Percentiles rank a stretch among this genome's conserved stretches.
Conservation (phyloP, 1,284 basidiomycete species). For the Trametes polyzona region DNA sequence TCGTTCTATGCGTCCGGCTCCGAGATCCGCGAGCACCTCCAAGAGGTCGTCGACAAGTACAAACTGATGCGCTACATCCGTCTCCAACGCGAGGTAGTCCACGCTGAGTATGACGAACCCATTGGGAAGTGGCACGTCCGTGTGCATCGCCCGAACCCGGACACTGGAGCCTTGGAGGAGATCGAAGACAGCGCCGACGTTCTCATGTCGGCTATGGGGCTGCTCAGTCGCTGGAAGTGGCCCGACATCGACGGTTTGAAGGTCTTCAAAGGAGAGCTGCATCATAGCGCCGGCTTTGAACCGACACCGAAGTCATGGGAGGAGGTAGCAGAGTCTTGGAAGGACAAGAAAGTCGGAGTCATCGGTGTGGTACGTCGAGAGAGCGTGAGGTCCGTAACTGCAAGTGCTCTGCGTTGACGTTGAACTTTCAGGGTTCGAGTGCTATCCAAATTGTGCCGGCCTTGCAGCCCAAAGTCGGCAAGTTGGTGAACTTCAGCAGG, state of each 20-base stretch:
- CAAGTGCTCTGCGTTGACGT: neutral
- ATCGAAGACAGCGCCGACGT: conserved; percentile 57
- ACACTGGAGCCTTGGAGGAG: conserved; percentile 39
- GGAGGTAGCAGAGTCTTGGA: conserved; percentile 52
- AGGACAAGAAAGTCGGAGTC: conserved; percentile 60
- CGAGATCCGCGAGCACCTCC: conserved; percentile 59
- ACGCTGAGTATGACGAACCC: conserved; percentile 53
- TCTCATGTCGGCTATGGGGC: conserved; percentile 53
- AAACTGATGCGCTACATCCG: conserved; percentile 56
- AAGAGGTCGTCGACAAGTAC: conserved; percentile 60
- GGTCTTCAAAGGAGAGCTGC: conserved; percentile 51
- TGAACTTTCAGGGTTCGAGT: conserved; percentile 59
- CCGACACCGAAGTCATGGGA: conserved; percentile 47
- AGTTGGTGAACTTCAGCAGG: conserved; percentile 59
- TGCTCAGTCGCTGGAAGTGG: conserved; percentile 59
- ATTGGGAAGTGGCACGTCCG: conserved; percentile 58
- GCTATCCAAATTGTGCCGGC: conserved; percentile 66
- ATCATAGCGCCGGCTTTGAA: conserved; percentile 64
- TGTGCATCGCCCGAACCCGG: conserved; percentile 42
- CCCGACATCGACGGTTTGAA: conserved; percentile 59
- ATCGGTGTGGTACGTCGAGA: conserved; percentile 56
- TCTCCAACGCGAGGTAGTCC: conserved; percentile 54
- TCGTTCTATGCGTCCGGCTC: conserved; percentile 59
- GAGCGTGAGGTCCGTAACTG: neutral
- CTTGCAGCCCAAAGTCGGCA: conserved; percentile 54